phyloP scores from a whole-genome alignment of 768 basidiomycete species.

The Pleurotus tuoliensis region DNA sequence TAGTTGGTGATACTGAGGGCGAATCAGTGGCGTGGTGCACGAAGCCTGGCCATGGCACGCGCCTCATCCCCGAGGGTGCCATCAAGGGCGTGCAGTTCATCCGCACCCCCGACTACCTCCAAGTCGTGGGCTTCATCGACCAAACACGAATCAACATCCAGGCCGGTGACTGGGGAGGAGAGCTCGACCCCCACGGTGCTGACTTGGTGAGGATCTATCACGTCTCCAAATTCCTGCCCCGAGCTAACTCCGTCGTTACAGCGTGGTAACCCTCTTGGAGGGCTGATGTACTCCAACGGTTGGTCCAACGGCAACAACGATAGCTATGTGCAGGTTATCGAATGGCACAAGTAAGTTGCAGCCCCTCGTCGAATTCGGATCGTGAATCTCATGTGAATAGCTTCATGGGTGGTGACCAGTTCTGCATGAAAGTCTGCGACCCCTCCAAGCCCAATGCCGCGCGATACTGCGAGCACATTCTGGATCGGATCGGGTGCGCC shows the following conservation, averaged over 20 bases:
- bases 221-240: constrained; percentile 7
- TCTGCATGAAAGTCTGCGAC: constrained; percentile 77
- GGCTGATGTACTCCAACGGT: constrained; percentile 59
- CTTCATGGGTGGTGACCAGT: constrained; percentile 63
- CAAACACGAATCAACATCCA: constrained; percentile 55
- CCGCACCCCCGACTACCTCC: constrained; percentile 53
- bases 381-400: constrained; percentile 24
- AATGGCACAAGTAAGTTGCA: constrained; percentile 62
- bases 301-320: constrained; percentile 40
- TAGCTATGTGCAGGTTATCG: constrained; percentile 47
- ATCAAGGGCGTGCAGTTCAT: constrained; percentile 64
- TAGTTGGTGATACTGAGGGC: constrained; percentile 65
- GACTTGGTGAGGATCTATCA: constrained; percentile 33
- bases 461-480: constrained; percentile 66
- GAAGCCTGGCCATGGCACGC: constrained; percentile 66
- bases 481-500: constrained; percentile 68
- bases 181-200: constrained; percentile 75
- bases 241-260: constrained; percentile 17
- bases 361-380: background rate
- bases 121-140: constrained; percentile 61
- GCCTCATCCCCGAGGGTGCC: constrained; percentile 66
- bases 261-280: constrained; percentile 82
- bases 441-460: constrained; percentile 45
- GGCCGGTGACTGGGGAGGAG: constrained; percentile 62
- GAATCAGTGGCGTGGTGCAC: constrained; percentile 77